A percentile compares a stretch with the other conserved stretches of the same genome.
Evolutionary conservation across 805 yeast genomes (phyloP).

Genomic region (Metschnikowia hibisci): DNA sequence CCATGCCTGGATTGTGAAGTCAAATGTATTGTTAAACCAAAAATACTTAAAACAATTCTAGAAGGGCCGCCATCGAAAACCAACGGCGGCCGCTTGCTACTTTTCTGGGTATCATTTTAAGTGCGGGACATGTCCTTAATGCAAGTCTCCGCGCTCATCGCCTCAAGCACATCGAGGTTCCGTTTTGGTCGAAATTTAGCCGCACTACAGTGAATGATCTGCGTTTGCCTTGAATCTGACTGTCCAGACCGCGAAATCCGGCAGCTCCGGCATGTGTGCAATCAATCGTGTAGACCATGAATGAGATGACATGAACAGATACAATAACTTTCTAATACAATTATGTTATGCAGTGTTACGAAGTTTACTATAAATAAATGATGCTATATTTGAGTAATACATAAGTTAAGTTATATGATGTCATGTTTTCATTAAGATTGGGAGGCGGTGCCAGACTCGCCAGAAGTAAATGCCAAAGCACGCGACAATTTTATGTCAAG

Average conservation of each 20-base stretch:
- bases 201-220: not conserved
- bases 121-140: not conserved
- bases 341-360: too few relatives aligned
- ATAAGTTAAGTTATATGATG: too few relatives aligned
- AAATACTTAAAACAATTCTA: too few relatives aligned
- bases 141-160: slow-evolving; percentile 1
- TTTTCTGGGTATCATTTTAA: not conserved
- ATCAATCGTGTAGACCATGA: too few relatives aligned
- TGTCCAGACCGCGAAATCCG: not conserved
- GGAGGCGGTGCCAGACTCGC: not conserved
- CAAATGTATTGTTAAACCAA: not conserved
- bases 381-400: too few relatives aligned
- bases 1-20: not conserved
- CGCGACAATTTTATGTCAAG: too few relatives aligned
- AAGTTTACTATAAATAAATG: too few relatives aligned
- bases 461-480: not conserved
- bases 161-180: not conserved
- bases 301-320: too few relatives aligned
- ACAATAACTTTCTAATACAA: too few relatives aligned
- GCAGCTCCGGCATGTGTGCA: too few relatives aligned
- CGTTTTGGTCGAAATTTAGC: not conserved
- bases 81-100: too few relatives aligned
- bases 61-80: too few relatives aligned
- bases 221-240: not conserved
- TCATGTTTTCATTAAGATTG: not conserved